Conservation (phyloP, 2,329 filamentous ascomycete species). For the Penicillium palitans region DNA sequence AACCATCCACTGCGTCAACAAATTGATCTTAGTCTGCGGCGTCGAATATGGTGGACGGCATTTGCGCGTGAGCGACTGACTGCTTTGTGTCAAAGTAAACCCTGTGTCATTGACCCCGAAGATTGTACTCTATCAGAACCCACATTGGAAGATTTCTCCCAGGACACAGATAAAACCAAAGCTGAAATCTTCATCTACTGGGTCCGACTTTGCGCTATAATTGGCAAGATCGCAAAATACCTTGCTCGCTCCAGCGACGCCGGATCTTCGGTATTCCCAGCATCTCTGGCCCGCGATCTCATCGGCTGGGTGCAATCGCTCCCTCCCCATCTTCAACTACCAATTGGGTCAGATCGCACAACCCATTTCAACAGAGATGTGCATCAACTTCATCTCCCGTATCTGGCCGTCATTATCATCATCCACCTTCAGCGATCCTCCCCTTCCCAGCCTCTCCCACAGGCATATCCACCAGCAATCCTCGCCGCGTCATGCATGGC, state of each 20-base stretch:
- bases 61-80: slow-evolving; percentile 46
- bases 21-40: slow-evolving; percentile 32
- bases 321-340: slow-evolving; percentile 37
- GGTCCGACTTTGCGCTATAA: slow-evolving; percentile 44
- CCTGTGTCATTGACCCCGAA: slow-evolving; percentile 46
- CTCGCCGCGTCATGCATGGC: slow-evolving; percentile 43
- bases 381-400: not conserved
- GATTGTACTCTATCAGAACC: slow-evolving; percentile 46
- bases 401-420: slow-evolving; percentile 1
- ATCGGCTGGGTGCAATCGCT: slow-evolving; percentile 40
- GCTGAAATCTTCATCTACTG: slow-evolving; percentile 47
- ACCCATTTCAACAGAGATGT: not conserved
- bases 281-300: slow-evolving; percentile 35
- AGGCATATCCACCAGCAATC: slow-evolving; percentile 40
- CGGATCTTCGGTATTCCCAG: slow-evolving; percentile 21
- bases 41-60: slow-evolving; percentile 48
- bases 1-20: slow-evolving; percentile 20
- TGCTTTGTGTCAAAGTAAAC: slow-evolving; percentile 47
- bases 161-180: slow-evolving; percentile 26
- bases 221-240: slow-evolving; percentile 44
- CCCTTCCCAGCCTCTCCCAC: slow-evolving; percentile 42
- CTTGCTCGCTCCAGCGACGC: slow-evolving; percentile 30
- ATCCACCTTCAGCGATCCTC: slow-evolving; percentile 39
- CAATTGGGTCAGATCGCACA: slow-evolving; percentile 17
- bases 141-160: slow-evolving; percentile 42